These are phyloP conservation scores for Deinandra increscens DNA, from an alignment of 129 eudicot genomes.

Conservation along the genomic window DNA sequence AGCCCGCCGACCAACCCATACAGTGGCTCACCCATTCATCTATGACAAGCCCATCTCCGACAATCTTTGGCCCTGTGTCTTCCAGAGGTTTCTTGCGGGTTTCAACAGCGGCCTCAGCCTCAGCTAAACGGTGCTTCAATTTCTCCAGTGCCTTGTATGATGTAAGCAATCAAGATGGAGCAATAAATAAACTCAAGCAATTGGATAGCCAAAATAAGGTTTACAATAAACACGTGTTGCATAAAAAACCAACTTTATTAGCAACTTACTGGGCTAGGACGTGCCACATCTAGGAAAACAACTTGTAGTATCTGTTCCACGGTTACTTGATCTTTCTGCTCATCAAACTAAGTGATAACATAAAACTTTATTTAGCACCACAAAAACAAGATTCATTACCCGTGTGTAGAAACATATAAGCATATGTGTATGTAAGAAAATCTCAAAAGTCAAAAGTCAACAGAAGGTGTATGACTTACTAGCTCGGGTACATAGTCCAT, in stretches of 20 bases:
- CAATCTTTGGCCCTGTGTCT: conserved; percentile 70
- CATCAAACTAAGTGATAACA: conserved; percentile 58
- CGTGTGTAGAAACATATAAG: neutral
- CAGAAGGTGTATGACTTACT: conserved; percentile 34
- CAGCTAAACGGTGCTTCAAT: conserved; percentile 78
- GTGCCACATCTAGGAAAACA: conserved; percentile 72
- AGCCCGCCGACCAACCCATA: neutral
- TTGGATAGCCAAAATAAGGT: neutral
- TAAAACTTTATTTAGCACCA: conserved; percentile 3
- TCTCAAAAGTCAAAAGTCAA: neutral
- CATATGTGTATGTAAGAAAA: neutral
- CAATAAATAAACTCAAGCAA: neutral
- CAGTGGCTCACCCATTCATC: conserved; percentile 86
- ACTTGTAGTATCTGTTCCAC: conserved; percentile 90
- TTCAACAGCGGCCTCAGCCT: conserved; percentile 79
- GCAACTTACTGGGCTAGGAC: conserved; percentile 66
- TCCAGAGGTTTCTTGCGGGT: conserved; percentile 79
- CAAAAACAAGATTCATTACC: neutral
- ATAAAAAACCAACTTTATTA: neutral
- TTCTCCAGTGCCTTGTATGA: conserved; percentile 68
- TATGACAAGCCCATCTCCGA: conserved; percentile 88
- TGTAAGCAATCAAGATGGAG: conserved; percentile 17
- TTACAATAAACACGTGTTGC: neutral
- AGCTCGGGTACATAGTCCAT: conserved; percentile 68
- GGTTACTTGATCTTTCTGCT: conserved; percentile 84